Base-by-base conservation (phyloP, 176 grass and related monocot species). In the Aechmea fasciata region DNA sequence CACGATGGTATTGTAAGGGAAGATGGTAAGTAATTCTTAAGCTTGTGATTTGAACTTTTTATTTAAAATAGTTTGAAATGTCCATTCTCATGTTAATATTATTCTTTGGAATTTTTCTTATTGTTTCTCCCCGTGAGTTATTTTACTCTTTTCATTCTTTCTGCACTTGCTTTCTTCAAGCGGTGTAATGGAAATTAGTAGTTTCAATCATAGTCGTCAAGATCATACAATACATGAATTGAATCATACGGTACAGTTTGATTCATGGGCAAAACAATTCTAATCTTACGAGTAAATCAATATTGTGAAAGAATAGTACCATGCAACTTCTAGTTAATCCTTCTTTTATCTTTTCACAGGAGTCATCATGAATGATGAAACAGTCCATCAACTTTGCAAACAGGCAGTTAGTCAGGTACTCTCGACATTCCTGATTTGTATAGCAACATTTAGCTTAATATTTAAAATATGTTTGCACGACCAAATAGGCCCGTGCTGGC, bases 351-450 rank as follows among this genome's bases (percentile, higher is more conserved):
- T 77, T 47, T 10, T 57, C 11, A 53, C 68, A 97, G 94, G 94
- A 80, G 86, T 93, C 55, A 97, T 97, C 69, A 72, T 97, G 84
- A 97, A 97, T 33, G 94, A 97, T 74, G 94, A 93, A 85, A 97
- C 94, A 57, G 82, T 97, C 65, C 75, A 97, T 82, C 94, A 97
- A 72, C 77, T 97, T 69, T 97, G 94, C 84, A 97, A 90, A 73
- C 94, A 97, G 69, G 94, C 94, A 63, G 87, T 97, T 83, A 90
- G 89, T 77, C 94, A 97, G 89, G 94, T 97, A 47, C 23, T 65
- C 51, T 15, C 59, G 65, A 67, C 50, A 48, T 49, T 47, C 13
- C 20, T 78, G 51, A 13, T 3, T 48, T 78, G 69, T 17, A 57
- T 69, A 15, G 13, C 59, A 68, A 57, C 66, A 54, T 26, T 26